Percentiles rank a stretch among this genome's conserved stretches.
Conservation (phyloP, 768 basidiomycete genomes). For the Leccinum fibrillosum region DNA sequence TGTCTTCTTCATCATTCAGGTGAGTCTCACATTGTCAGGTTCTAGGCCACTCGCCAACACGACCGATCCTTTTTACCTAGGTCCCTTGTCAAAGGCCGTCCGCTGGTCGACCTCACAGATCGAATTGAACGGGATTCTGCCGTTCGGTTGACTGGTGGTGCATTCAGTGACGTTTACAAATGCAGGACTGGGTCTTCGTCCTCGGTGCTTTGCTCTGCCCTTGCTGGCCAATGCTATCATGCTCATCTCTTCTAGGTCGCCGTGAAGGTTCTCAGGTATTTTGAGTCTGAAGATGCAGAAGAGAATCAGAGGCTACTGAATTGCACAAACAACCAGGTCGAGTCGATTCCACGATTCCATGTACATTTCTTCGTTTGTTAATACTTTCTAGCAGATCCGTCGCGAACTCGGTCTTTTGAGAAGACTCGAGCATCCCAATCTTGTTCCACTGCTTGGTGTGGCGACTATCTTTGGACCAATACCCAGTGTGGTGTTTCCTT, state of each 20-base stretch:
- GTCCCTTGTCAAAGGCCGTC: neutral
- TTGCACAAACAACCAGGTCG: neutral
- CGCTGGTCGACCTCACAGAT: conserved; percentile 4
- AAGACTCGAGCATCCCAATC: conserved; percentile 1
- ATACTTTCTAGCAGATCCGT: neutral
- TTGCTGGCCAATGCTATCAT: neutral
- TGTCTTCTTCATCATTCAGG: no score
- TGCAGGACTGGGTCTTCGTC: neutral
- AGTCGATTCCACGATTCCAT: neutral
- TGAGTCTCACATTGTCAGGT: no score
- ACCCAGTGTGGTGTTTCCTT: neutral
- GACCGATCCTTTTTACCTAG: neutral
- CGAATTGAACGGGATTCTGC: neutral
- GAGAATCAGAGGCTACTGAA: neutral
- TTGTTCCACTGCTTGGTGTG: neutral
- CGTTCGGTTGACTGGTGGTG: neutral
- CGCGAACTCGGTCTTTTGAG: conserved; percentile 1
- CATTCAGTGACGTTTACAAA: conserved; percentile 6
- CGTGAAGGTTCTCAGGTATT: neutral
- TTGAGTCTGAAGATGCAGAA: neutral
- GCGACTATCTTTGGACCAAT: neutral
- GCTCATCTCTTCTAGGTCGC: neutral
- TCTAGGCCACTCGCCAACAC: neutral
- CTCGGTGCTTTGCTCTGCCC: neutral
- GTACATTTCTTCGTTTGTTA: neutral